Base-by-base conservation (phyloP, 495 filamentous ascomycete species). In the Hypomontagnella monticulosa region DNA sequence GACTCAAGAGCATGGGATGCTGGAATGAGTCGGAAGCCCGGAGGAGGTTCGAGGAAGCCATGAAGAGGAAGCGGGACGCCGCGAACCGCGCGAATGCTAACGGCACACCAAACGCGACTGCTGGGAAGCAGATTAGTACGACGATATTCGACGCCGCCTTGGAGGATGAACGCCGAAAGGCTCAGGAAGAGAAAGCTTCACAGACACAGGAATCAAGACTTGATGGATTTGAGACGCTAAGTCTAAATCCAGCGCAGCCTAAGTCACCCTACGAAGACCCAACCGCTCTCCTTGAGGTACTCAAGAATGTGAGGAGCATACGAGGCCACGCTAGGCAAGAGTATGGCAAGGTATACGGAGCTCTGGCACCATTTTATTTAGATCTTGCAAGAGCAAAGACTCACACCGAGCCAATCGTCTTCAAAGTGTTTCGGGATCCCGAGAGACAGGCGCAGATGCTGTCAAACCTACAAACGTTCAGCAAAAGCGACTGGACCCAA, bases 1-100 rank as follows among this genome's bases (percentile, higher is more conserved):
- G 87, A 60, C 77, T 99, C 32, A 87, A 89, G 69, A 83, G 81
- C 27, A 97, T 99, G 85, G 92, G 89, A 4, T 89, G 91, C 67
- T 99, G 96, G 96, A 90, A 94, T 71, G 96, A 99, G 72, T 73
- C 77, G 4, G 95, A 97, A 71, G 95, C 95, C 0, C 83, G 94
- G 50, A 85, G 83, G 70, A 79, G 90, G 62, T 88, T 90, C 23
- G 95, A 97, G 62, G 87, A 91, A 18, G 83, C 84, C 1, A 84
- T 92, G 78, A 83, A 82, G 62, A 85, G 86, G 57, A 89, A 88
- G 59, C 79, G 87, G 16, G 87, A 91, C 49, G 79, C 85, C 11
- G 73, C 72, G 7, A 73, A 72, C 3, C 51, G 73, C 27, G 43
- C 61, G 7, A 57, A 52, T 42, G 66, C 69, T 27, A 55, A 65